Evolutionary conservation across 148 eudicot genomes (phyloP), one percentile per base, ranked within the genome.

Genomic region (Cornus controversa): DNA sequence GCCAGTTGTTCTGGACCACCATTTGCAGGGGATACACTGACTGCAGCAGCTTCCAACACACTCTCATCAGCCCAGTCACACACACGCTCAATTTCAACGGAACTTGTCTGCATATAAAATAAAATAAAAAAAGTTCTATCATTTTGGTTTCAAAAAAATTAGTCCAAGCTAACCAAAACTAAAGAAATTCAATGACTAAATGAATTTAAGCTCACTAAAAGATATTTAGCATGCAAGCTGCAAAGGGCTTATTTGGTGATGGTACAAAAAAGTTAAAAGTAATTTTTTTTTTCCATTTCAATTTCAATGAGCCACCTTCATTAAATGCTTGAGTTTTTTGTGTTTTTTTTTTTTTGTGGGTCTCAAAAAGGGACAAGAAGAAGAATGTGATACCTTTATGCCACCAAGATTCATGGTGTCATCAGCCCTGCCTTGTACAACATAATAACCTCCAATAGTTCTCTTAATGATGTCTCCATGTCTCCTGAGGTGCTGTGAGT

Each of bases 401-500:
- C 99, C 99, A 76, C 99, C 99, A 70, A 96, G 92, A 87, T 96
- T 96, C 99, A 96, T 96, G 60, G 99, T 93, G 78, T 96, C 99
- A 82, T 96, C 99, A 75, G 99, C 97, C 81, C 99, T 85, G 11
- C 99, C 99, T 82, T 88, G 90, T 81, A 96, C 98, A 73, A 82
- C 11, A 23, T 68, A 77, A 79, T 86, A 96, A 72, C 95, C 98
- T 78, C 97, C 94, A 58, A 77, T 75, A 47, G 79, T 93, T 85
- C 95, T 87, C 91, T 88, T 96, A 2, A 96, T 40, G 24, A 96
- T 90, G 82, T 96, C 99, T 66, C 99, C 99, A 74, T 96, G 99
- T 84, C 95, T 90, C 80, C 99, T 85, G 15, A 96, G 92, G 76
- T 80, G 86, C 99, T 96, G 91, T 57, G 71, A 60, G 5, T 25